Conservation (phyloP, 306 rosid genomes). For the Vigna hirtella region DNA sequence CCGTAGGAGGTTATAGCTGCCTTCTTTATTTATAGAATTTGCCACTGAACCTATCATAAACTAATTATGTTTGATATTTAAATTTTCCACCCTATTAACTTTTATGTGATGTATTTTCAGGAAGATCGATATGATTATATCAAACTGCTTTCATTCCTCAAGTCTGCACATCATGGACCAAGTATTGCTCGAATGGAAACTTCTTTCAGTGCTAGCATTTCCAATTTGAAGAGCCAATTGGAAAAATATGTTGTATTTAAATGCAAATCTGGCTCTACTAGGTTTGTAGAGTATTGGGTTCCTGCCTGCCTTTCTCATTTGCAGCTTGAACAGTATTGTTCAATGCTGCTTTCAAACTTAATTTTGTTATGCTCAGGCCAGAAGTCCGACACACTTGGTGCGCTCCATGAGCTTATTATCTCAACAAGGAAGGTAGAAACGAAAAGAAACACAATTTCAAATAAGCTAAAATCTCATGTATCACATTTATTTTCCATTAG, state of each 20-base stretch:
- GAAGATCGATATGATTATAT: slow-evolving; percentile 48
- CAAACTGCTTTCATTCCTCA: slow-evolving; percentile 51
- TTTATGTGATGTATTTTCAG: slow-evolving; percentile 42
- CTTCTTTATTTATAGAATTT: too few species aligned
- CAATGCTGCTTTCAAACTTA: slow-evolving; percentile 51
- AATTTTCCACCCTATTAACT: slow-evolving; percentile 37
- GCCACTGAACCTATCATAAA: too few species aligned
- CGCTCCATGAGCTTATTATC: slow-evolving; percentile 46
- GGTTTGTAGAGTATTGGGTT: slow-evolving; percentile 60
- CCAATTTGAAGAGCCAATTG: slow-evolving; percentile 46
- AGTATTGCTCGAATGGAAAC: slow-evolving; percentile 20
- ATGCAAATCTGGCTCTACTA: slow-evolving; percentile 39
- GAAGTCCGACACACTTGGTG: slow-evolving; percentile 41
- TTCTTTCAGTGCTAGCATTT: slow-evolving; percentile 36
- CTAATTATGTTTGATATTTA: slow-evolving; percentile 29
- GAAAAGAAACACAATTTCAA: slow-evolving; percentile 28
- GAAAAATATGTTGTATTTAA: slow-evolving; percentile 50
- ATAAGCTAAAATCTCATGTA: slow-evolving; percentile 32
- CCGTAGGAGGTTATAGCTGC: too few species aligned
- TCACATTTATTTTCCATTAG: slow-evolving; percentile 11
- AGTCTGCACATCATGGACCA: slow-evolving; percentile 36
- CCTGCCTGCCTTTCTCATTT: slow-evolving; percentile 55
- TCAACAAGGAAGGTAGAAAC: slow-evolving; percentile 53
- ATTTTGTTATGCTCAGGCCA: slow-evolving; percentile 47
- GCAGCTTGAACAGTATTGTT: slow-evolving; percentile 62